A percentile compares a stretch with the other conserved stretches of the same genome.
phyloP scores from a whole-genome alignment of 2,329 filamentous ascomycete species.

The Coniochaeta hoffmannii region DNA sequence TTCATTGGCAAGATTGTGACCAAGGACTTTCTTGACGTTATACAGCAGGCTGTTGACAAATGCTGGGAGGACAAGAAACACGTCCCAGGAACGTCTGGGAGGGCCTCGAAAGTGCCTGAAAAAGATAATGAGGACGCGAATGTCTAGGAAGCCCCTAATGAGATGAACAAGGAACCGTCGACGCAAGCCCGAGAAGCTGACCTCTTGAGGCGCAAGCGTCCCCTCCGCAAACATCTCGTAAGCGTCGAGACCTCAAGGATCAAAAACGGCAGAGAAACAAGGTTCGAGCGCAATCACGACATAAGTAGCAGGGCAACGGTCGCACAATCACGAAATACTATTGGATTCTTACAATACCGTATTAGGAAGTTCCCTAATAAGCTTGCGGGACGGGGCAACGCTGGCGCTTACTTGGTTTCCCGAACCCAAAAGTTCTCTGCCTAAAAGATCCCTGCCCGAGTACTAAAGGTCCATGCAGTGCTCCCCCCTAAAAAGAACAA shows the following conservation, averaged over 20 bases:
- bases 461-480: neutral
- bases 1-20: slow-evolving; percentile 43
- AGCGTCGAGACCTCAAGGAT: no score
- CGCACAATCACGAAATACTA: no score
- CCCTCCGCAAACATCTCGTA: no score
- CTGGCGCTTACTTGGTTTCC: neutral
- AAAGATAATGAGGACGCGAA: no score
- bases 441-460: neutral
- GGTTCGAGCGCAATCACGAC: neutral
- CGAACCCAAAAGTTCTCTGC: neutral
- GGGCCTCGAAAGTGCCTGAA: neutral
- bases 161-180: no score
- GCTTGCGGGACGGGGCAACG: neutral
- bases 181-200: no score
- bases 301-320: no score
- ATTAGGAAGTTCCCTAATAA: neutral
- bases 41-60: slow-evolving; percentile 36
- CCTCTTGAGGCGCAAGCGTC: no score
- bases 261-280: neutral
- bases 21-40: slow-evolving; percentile 28
- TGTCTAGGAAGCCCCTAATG: no score
- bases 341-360: neutral
- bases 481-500: no score
- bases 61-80: slow-evolving; percentile 40
- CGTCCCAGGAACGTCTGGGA: neutral